phyloP scores from a whole-genome alignment of 2,329 filamentous ascomycete genomes.

The Ambrosiella cleistominuta region DNA sequence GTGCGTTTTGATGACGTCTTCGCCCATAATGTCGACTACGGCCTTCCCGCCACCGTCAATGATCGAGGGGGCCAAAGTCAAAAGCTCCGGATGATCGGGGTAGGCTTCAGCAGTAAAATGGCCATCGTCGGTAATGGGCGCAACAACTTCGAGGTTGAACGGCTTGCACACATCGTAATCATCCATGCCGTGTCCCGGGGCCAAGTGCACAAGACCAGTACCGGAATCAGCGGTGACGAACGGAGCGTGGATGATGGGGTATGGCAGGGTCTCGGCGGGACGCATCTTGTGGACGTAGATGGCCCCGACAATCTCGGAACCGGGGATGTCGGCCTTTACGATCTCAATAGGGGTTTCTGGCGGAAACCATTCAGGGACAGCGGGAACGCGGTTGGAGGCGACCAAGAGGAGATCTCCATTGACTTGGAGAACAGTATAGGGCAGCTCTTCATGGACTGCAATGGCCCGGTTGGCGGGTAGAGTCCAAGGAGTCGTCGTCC shows the following conservation, averaged over 20 bases:
- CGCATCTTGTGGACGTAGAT: conserved; percentile 57
- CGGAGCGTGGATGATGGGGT: conserved; percentile 63
- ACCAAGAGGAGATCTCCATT: conserved; percentile 47
- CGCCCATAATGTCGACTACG: conserved; percentile 51
- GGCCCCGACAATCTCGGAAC: conserved; percentile 46
- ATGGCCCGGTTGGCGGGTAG: conserved; percentile 84
- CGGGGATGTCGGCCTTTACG: conserved; percentile 39
- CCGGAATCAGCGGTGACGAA: conserved; percentile 87
- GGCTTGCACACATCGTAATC: conserved; percentile 71
- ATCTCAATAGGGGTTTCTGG: conserved; percentile 27
- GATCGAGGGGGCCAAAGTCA: conserved; percentile 54
- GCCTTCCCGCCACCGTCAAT: conserved; percentile 49
- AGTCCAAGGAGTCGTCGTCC: conserved; percentile 98
- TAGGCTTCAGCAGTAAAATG: conserved; percentile 65
- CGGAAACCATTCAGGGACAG: conserved; percentile 32
- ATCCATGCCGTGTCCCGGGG: conserved; percentile 90
- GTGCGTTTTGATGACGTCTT: conserved; percentile 51
- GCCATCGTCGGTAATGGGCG: conserved; percentile 70
- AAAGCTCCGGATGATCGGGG: conserved; percentile 44
- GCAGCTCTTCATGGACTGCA: conserved; percentile 56
- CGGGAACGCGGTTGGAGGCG: conserved; percentile 51
- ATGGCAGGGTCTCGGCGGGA: conserved; percentile 34
- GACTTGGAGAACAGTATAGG: conserved; percentile 51
- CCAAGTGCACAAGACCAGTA: conserved; percentile 84
- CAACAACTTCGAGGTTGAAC: conserved; percentile 54